Evolutionary conservation across 371 early-diverging fungal species (phyloP).

Genomic region (Batrachochytrium dendrobatidis): DNA sequence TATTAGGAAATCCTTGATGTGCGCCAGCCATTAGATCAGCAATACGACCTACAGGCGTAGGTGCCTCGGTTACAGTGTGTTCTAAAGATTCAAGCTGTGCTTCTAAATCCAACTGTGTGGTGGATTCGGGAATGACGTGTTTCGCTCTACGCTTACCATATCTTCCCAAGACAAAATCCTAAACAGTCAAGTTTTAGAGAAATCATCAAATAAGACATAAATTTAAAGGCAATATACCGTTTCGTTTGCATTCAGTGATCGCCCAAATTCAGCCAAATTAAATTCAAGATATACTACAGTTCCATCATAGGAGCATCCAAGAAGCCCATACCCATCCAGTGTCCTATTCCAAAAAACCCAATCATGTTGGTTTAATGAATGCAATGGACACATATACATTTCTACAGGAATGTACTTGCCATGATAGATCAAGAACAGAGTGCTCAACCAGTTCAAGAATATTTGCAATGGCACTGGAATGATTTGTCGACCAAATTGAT

Average conservation of each 20-base stretch:
- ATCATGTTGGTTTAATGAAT: not conserved
- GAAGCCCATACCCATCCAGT: conserved; percentile 65
- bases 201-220: conserved; percentile 5
- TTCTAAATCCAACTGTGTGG: conserved; percentile 60
- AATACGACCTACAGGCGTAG: conserved; percentile 32
- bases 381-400: not conserved
- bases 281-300: conserved; percentile 71
- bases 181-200: conserved; percentile 3
- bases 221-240: conserved; percentile 28
- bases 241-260: conserved; percentile 52
- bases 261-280: conserved; percentile 56
- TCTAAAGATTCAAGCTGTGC: conserved; percentile 40
- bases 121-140: conserved; percentile 50
- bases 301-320: conserved; percentile 92
- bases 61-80: conserved; percentile 16
- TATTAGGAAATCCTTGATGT: conserved; percentile 3
- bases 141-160: conserved; percentile 58
- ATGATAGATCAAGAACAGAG: conserved; percentile 80
- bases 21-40: conserved; percentile 37
- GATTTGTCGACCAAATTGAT: conserved; percentile 81
- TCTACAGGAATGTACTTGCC: conserved; percentile 43
- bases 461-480: conserved; percentile 65
- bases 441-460: conserved; percentile 70
- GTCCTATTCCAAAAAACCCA: not conserved
- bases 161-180: conserved; percentile 55